A percentile compares a stretch with the other conserved stretches of the same genome.
phyloP scores from a whole-genome alignment of 192 early-diverging fungal genomes.

The Backusella westeae region DNA sequence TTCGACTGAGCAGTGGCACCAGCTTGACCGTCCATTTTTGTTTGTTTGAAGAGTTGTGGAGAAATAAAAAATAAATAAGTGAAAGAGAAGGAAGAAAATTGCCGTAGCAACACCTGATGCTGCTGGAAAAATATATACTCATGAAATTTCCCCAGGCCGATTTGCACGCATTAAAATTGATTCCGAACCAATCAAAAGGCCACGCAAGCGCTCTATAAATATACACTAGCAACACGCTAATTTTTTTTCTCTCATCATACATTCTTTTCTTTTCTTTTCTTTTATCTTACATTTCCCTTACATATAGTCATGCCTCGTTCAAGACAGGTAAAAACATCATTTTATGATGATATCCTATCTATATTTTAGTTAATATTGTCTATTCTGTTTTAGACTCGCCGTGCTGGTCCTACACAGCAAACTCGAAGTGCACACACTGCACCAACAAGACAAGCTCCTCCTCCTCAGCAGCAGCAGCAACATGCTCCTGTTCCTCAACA shows the following conservation, averaged over 20 bases:
- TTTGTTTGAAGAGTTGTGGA: not conserved
- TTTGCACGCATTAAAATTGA: not conserved
- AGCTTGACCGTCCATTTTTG: conserved; percentile 3
- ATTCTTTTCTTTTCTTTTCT: not conserved
- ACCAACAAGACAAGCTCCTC: conserved; percentile 56
- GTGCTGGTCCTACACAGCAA: conserved; percentile 43
- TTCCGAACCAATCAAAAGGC: conserved; percentile 14
- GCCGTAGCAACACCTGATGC: not conserved
- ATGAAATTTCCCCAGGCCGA: not conserved
- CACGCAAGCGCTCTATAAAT: conserved; percentile 3
- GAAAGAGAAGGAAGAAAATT: not conserved
- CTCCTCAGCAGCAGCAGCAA: conserved; percentile 38
- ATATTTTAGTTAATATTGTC: not conserved
- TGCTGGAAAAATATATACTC: not conserved
- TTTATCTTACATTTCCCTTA: not conserved
- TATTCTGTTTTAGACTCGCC: conserved; percentile 29
- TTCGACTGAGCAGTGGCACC: conserved; percentile 2
- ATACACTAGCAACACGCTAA: not conserved
- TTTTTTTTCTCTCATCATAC: not conserved
- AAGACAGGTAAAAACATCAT: conserved; percentile 18
- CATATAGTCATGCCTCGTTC: conserved; percentile 17
- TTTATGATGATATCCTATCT: not conserved
- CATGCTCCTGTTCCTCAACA: conserved; percentile 16
- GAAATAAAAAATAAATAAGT: not conserved
- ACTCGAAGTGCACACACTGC: conserved; percentile 49